phyloP scores from a whole-genome alignment of 2,329 filamentous ascomycete genomes.

The Aspergillus thermomutatus region DNA sequence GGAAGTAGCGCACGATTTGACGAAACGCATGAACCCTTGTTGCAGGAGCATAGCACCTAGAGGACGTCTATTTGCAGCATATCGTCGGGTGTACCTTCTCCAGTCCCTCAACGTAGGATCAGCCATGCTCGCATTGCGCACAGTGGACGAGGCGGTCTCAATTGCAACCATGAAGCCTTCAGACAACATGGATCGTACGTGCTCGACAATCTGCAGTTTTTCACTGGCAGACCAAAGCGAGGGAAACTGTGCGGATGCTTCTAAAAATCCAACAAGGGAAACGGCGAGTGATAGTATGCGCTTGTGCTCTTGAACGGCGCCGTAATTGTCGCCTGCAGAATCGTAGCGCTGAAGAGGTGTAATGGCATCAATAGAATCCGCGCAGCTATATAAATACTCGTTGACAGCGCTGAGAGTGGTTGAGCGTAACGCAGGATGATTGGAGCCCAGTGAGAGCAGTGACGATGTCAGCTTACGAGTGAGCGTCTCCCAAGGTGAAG shows the following conservation, averaged over 20 bases:
- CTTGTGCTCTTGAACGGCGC: constrained; percentile 56
- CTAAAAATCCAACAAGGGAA: constrained; percentile 85
- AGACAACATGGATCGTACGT: constrained; percentile 70
- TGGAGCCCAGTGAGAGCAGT: constrained; percentile 73
- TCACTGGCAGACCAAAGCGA: constrained; percentile 78
- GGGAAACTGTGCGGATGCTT: constrained; percentile 73
- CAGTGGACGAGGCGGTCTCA: constrained; percentile 84
- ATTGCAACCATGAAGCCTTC: constrained; percentile 81
- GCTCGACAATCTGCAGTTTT: constrained; percentile 68
- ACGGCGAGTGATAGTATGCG: constrained; percentile 73
- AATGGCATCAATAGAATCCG: constrained; percentile 56
- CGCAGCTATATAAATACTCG: constrained; percentile 70
- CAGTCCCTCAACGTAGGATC: constrained; percentile 73
- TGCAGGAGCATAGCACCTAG: constrained; percentile 89
- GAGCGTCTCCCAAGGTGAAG: constrained; percentile 83
- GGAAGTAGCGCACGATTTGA: constrained; percentile 74
- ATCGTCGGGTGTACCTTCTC: constrained; percentile 81
- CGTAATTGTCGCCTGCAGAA: constrained; percentile 44
- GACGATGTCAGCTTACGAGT: constrained; percentile 76
- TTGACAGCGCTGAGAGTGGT: constrained; percentile 64
- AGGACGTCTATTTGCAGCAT: constrained; percentile 73
- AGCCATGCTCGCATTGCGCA: constrained; percentile 71
- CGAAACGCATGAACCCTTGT: constrained; percentile 79
- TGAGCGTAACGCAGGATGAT: constrained; percentile 66
- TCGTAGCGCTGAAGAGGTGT: constrained; percentile 56